These are phyloP conservation scores for sweet orange (Citrus sinensis) DNA, from an alignment of 345 rosid genomes.

Conservation along the genomic window DNA sequence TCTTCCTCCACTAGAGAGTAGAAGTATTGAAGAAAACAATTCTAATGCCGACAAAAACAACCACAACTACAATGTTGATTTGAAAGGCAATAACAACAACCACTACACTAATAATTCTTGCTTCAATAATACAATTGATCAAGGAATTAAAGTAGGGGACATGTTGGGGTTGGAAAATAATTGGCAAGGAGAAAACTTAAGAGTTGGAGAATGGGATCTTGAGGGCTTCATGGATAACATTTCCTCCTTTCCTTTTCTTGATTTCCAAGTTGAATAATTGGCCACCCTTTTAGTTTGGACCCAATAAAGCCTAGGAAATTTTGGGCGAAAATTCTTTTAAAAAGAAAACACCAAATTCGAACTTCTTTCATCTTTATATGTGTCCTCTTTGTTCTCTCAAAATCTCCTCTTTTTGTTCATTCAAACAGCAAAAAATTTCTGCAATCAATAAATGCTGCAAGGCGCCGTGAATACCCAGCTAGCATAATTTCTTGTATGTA, in stretches of 20 bases:
- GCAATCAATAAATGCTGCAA: constrained; percentile 12
- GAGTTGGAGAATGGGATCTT: constrained; percentile 88
- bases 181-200: constrained; percentile 66
- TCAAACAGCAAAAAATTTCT: neutral
- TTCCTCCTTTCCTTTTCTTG: constrained; percentile 75
- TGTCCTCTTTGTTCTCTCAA: neutral
- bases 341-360: neutral
- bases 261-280: constrained; percentile 62
- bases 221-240: constrained; percentile 73
- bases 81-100: constrained; percentile 41
- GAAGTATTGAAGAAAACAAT: constrained; percentile 20
- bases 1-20: constrained; percentile 50
- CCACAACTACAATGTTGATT: constrained; percentile 26
- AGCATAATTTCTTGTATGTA: constrained; percentile 4
- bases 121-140: constrained; percentile 38
- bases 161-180: constrained; percentile 53
- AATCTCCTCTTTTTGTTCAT: neutral
- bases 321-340: constrained; percentile 13
- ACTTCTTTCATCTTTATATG: neutral
- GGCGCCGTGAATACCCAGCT: neutral
- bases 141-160: constrained; percentile 45
- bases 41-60: constrained; percentile 17
- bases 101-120: constrained; percentile 42
- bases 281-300: constrained; percentile 1
- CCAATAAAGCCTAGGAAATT: constrained; percentile 15